These are phyloP conservation scores for Infundibulicybe gibba DNA, from an alignment of 768 basidiomycete genomes.

Conservation along the genomic window DNA sequence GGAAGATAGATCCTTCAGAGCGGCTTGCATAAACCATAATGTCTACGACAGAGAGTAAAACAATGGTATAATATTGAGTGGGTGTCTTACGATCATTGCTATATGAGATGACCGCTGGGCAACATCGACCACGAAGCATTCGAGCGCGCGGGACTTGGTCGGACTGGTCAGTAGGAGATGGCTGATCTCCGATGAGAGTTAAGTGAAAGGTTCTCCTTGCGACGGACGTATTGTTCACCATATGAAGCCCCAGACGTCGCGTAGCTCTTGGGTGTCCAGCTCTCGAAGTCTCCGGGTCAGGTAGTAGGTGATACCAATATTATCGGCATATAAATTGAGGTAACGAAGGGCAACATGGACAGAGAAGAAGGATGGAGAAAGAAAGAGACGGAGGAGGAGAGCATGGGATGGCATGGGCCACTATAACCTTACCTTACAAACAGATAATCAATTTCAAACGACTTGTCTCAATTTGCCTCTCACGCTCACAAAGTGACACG, in stretches of 20 bases:
- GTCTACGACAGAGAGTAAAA: slow-evolving; percentile 49
- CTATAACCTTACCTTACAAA: no score
- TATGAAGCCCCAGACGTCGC: slow-evolving; percentile 88
- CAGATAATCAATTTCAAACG: no score
- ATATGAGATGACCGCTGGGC: slow-evolving; percentile 92
- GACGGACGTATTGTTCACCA: slow-evolving; percentile 46
- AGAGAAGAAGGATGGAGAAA: slow-evolving; percentile 89
- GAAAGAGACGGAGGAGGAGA: slow-evolving; percentile 85
- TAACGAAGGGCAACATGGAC: slow-evolving; percentile 93
- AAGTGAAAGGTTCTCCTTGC: slow-evolving; percentile 12
- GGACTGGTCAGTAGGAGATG: slow-evolving; percentile 93
- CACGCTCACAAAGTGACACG: not conserved
- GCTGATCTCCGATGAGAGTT: slow-evolving; percentile 35
- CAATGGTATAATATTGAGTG: slow-evolving; percentile 2
- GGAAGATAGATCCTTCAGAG: slow-evolving; percentile 74
- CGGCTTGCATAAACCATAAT: slow-evolving; percentile 98
- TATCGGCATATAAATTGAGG: slow-evolving; percentile 75
- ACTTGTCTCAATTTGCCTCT: no score
- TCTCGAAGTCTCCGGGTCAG: slow-evolving; percentile 71
- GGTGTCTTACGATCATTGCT: slow-evolving; percentile 81
- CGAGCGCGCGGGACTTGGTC: slow-evolving; percentile 87
- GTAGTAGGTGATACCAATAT: slow-evolving; percentile 91
- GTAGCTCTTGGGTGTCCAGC: slow-evolving; percentile 65
- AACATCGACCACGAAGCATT: slow-evolving; percentile 88
- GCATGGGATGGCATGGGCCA: slow-evolving; percentile 66